A percentile compares a stretch with the other conserved stretches of the same genome.
Evolutionary conservation across 257 asterid genomes (phyloP).

Genomic region (Asclepias syriaca): DNA sequence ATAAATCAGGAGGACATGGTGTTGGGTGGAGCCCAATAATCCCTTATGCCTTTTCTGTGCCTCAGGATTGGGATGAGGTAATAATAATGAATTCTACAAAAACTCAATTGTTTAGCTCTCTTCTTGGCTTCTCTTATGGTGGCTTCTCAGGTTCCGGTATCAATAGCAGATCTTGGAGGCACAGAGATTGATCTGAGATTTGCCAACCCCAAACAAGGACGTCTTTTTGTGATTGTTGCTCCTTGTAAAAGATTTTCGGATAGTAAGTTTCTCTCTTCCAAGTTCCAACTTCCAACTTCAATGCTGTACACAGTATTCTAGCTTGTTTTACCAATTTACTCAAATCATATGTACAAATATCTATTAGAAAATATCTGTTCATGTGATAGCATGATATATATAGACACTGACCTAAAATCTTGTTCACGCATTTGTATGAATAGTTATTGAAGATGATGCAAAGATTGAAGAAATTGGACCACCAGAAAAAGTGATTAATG

Average conservation of each 20-base stretch:
- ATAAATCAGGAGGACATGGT: conserved; percentile 95
- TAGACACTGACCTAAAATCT: conserved; percentile 6
- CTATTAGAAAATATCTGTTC: not conserved
- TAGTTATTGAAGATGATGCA: conserved; percentile 75
- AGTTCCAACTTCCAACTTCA: not conserved
- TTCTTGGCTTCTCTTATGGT: not conserved
- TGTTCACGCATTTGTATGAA: conserved; percentile 14
- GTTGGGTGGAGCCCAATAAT: conserved; percentile 98
- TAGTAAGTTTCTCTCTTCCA: conserved; percentile 31
- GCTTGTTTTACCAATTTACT: not conserved
- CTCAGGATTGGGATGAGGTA: conserved; percentile 85
- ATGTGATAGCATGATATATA: not conserved
- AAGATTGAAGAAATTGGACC: conserved; percentile 78
- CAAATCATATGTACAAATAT: not conserved
- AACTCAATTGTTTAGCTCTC: not conserved
- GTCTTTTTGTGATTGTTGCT: conserved; percentile 72
- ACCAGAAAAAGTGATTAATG: conserved; percentile 81
- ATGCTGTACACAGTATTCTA: not conserved
- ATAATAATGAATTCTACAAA: conserved; percentile 13
- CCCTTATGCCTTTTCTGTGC: conserved; percentile 78
- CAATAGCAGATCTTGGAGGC: conserved; percentile 96
- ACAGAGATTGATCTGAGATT: conserved; percentile 95
- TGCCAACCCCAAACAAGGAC: conserved; percentile 76
- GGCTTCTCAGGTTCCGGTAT: conserved; percentile 71
- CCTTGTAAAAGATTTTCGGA: conserved; percentile 87